Base-by-base conservation (phyloP, 2,329 filamentous ascomycete genomes). In the Pseudocercospora ulei region DNA sequence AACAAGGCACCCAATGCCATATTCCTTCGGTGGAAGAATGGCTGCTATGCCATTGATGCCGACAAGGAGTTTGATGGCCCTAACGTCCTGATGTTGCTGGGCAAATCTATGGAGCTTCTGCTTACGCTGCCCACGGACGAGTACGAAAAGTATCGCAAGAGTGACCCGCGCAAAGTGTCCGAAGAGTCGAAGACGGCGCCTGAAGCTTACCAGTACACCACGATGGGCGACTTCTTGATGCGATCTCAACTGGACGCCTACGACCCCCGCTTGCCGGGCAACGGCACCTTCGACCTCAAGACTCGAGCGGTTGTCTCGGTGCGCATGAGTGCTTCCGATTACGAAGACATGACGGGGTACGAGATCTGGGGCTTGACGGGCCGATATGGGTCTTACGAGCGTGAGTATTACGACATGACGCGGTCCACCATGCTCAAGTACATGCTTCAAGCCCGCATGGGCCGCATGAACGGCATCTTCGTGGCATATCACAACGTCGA, bases 391-490 rank as follows among this genome's bases (percentile, higher is more conserved):
- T 96, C 88, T 0, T 98, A 80, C 59, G 90, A 98, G 64, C 78
- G 87, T 42, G 92, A 98, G 56, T 95, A 90, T 60, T 93, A 80
- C 59, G 90, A 98, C 61, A 92, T 98, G 86, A 88, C 93, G 43
- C 75, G 92, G 37, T 76, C 87, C 1, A 90, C 88, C 0, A 88
- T 98, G 65, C 68, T 98, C 39, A 98, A 98, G 57, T 98, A 98
- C 61, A 94, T 87, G 6, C 69, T 98, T 18, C 90, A 98, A 63
- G 92, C 88, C 17, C 82, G 90, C 28, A 92, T 98, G 76, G 90
- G 92, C 11, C 78, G 87, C 34, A 98, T 98, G 92, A 88, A 98
- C 57, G 90, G 90, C 38, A 95, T 96, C 34, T 98, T 96, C 56
- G 82, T 96, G 13, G 90, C 90, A 2, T 98, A 78, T 59, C 90